phyloP scores from a whole-genome alignment of 768 basidiomycete genomes.

The Russula sp. region DNA sequence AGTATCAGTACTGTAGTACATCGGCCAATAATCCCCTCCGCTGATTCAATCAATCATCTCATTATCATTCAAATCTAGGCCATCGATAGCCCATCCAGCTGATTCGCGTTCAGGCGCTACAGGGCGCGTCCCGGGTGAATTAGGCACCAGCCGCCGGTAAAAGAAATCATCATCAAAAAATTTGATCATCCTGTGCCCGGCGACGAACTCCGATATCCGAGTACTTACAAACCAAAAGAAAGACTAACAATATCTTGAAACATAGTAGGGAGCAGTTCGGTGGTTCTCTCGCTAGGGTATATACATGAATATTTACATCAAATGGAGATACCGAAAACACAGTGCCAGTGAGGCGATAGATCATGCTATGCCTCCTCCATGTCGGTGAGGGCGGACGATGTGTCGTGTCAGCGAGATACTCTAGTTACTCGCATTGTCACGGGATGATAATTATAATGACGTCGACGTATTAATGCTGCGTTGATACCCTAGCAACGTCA shows the following conservation, averaged over 20 bases:
- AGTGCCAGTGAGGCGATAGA: slow-evolving; percentile 1
- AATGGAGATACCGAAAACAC: slow-evolving; percentile 6
- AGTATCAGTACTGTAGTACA: too few species aligned
- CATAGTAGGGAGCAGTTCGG: slow-evolving; percentile 1
- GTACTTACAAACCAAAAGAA: background rate
- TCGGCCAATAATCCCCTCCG: too few species aligned
- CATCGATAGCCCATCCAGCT: too few species aligned
- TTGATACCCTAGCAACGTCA: slow-evolving; percentile 8
- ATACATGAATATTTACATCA: slow-evolving; percentile 14
- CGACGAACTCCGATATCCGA: background rate
- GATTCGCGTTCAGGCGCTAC: too few species aligned
- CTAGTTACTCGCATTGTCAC: background rate
- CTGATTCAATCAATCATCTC: too few species aligned
- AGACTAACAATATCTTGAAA: background rate
- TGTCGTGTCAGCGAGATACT: background rate
- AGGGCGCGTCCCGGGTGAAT: too few species aligned
- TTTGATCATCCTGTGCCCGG: background rate
- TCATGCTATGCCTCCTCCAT: background rate
- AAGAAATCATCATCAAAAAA: too few species aligned
- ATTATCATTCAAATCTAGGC: too few species aligned
- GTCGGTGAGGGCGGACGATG: background rate
- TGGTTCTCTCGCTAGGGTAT: slow-evolving; percentile 9
- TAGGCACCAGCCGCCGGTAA: too few species aligned
- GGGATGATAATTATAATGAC: background rate
- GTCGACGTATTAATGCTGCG: background rate